These are phyloP conservation scores for Podospora australis DNA, from an alignment of 495 filamentous ascomycete genomes.

Conservation along the genomic window DNA sequence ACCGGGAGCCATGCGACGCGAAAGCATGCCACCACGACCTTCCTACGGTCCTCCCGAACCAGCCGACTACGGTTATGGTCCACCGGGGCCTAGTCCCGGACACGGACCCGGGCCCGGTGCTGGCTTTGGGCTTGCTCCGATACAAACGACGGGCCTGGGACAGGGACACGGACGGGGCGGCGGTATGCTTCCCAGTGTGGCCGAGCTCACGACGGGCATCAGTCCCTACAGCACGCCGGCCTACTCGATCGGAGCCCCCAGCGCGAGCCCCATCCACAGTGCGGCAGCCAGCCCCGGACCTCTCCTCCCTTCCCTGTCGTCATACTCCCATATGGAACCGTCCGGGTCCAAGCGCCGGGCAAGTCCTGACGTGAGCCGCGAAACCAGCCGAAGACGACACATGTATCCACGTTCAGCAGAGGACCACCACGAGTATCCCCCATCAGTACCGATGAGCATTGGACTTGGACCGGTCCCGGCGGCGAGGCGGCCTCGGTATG, in stretches of 20 bases:
- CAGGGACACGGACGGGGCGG: slow-evolving; percentile 16
- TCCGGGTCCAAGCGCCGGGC: slow-evolving; percentile 17
- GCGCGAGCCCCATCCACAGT: slow-evolving; percentile 30
- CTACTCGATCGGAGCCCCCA: slow-evolving; percentile 37
- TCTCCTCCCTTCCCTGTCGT: slow-evolving; percentile 30
- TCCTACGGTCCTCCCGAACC: slow-evolving; percentile 25
- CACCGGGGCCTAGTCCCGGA: slow-evolving; percentile 8
- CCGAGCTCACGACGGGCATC: slow-evolving; percentile 50
- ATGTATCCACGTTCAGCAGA: slow-evolving; percentile 27
- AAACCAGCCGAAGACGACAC: slow-evolving; percentile 40
- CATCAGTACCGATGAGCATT: not conserved
- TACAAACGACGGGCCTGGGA: slow-evolving; percentile 27
- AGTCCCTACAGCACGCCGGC: slow-evolving; percentile 49
- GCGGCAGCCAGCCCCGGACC: slow-evolving; percentile 39
- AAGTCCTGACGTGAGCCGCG: slow-evolving; percentile 18
- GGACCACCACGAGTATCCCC: slow-evolving; percentile 10
- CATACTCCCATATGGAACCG: slow-evolving; percentile 28
- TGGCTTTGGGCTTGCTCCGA: slow-evolving; percentile 37
- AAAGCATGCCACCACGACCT: slow-evolving; percentile 37
- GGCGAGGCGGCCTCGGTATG: not conserved
- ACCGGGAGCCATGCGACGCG: slow-evolving; percentile 36
- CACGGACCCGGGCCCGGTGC: slow-evolving; percentile 13
- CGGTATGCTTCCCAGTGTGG: slow-evolving; percentile 44
- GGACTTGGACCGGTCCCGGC: not conserved
- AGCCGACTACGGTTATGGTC: slow-evolving; percentile 27